Conservation (phyloP, 2,329 filamentous ascomycete species). For the Aspergillus oerlinghausenensis region DNA sequence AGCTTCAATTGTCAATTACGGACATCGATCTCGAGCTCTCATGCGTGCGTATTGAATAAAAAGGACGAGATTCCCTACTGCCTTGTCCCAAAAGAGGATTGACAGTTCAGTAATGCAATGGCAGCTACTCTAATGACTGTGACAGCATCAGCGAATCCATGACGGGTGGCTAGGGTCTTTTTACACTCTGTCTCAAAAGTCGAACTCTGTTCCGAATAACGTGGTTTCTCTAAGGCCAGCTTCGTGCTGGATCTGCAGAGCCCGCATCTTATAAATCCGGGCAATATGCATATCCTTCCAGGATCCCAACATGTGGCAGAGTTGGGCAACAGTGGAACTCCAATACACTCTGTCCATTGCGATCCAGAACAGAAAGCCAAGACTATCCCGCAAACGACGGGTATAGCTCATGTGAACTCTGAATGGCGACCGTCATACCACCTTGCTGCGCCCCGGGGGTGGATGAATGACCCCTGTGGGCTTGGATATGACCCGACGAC, state of each 20-base stretch:
- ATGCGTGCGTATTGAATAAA: not conserved
- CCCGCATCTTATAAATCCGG: not conserved
- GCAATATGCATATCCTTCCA: not conserved
- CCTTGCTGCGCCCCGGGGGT: conserved; percentile 33
- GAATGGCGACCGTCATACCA: conserved; percentile 33
- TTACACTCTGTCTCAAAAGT: not conserved
- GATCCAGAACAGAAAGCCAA: not conserved
- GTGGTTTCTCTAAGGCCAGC: not conserved
- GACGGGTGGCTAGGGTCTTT: not conserved
- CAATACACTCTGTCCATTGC: not conserved
- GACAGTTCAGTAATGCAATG: not conserved
- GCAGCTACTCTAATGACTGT: not conserved
- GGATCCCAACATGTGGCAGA: not conserved
- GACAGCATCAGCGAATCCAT: not conserved
- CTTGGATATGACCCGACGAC: conserved; percentile 38
- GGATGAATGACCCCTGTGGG: conserved; percentile 45
- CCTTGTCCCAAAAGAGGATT: not conserved
- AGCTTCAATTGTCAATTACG: not conserved
- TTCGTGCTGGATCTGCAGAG: not conserved
- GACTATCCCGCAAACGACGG: not conserved
- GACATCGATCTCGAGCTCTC: too few relatives aligned
- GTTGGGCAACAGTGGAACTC: not conserved
- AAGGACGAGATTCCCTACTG: not conserved
- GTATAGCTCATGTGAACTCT: not conserved
- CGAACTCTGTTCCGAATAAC: not conserved